Evolutionary conservation across 148 eudicot species (phyloP).

Genomic region (Suaeda aralocaspica): DNA sequence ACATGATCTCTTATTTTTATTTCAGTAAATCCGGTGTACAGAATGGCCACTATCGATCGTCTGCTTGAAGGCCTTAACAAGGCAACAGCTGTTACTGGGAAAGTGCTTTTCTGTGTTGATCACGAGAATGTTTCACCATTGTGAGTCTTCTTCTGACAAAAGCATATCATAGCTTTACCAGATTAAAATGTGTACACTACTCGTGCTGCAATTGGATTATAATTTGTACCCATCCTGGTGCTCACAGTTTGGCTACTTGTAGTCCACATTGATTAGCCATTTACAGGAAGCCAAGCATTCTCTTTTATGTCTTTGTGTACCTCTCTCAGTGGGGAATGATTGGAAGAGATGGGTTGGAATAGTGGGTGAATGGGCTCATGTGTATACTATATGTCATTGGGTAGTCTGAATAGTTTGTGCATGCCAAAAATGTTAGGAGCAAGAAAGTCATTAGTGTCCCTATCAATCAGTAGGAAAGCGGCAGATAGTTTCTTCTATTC

Average conservation of each 20-base stretch:
- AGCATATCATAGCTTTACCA: neutral
- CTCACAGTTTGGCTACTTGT: too few species aligned
- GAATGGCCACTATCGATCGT: conserved; percentile 49
- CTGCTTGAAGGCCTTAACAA: conserved; percentile 75
- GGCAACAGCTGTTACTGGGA: conserved; percentile 55
- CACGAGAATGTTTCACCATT: conserved; percentile 61
- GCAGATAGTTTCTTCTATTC: too few species aligned
- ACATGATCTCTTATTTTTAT: conserved; percentile 22
- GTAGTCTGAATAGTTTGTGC: neutral
- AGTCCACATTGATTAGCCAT: too few species aligned
- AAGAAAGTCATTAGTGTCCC: neutral
- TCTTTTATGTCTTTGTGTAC: too few species aligned
- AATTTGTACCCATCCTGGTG: neutral
- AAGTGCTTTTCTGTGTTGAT: conserved; percentile 58
- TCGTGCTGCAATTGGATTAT: neutral
- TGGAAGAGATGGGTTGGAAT: neutral
- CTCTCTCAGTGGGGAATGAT: too few species aligned
- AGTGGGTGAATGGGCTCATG: neutral
- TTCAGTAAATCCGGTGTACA: conserved; percentile 55
- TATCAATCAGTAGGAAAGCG: too few species aligned
- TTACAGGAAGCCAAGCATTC: too few species aligned
- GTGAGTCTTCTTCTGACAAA: conserved; percentile 43
- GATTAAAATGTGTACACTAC: neutral
- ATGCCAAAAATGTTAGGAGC: neutral
- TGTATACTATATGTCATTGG: neutral